These are phyloP conservation scores for Peronosclerospora sorghi DNA, from an alignment of 352 stramenopile species.

Conservation along the genomic window DNA sequence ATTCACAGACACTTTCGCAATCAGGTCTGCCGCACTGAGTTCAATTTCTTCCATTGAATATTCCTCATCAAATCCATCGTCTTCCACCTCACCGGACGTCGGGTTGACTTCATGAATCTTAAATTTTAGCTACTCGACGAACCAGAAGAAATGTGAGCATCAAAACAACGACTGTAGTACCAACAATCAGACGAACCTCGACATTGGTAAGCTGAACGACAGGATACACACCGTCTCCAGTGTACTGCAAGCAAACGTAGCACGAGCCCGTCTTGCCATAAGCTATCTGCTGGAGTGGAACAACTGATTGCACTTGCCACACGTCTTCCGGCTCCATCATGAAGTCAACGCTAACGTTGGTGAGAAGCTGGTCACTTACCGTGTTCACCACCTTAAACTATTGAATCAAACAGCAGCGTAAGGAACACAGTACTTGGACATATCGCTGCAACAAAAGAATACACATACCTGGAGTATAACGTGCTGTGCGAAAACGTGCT, in stretches of 20 bases:
- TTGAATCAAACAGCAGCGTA: constrained; percentile 17
- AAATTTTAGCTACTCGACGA: constrained; percentile 82
- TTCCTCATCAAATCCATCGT: constrained; percentile 94
- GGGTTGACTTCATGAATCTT: constrained; percentile 92
- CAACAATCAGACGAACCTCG: constrained; percentile 42
- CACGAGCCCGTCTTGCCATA: constrained; percentile 91
- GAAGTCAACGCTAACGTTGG: constrained; percentile 90
- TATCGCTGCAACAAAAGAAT: background rate
- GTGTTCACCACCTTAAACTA: constrained; percentile 99
- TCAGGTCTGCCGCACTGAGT: constrained; percentile 92
- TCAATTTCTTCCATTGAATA: constrained; percentile 97
- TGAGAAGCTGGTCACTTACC: constrained; percentile 94
- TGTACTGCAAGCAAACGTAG: constrained; percentile 90
- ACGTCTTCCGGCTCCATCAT: constrained; percentile 85
- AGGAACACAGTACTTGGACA: background rate
- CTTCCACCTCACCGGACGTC: constrained; percentile 84
- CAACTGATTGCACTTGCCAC: constrained; percentile 86
- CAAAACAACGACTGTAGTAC: constrained; percentile 2
- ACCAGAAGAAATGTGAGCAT: constrained; percentile 2
- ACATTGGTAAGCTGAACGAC: constrained; percentile 86
- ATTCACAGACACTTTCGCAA: constrained; percentile 92
- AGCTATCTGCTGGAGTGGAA: constrained; percentile 78
- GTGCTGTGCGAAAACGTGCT: constrained; percentile 95
- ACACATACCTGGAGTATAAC: constrained; percentile 83
- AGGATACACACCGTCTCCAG: constrained; percentile 60